Conservation (phyloP, 129 eudicot species). For the Sambucus nigra region DNA sequence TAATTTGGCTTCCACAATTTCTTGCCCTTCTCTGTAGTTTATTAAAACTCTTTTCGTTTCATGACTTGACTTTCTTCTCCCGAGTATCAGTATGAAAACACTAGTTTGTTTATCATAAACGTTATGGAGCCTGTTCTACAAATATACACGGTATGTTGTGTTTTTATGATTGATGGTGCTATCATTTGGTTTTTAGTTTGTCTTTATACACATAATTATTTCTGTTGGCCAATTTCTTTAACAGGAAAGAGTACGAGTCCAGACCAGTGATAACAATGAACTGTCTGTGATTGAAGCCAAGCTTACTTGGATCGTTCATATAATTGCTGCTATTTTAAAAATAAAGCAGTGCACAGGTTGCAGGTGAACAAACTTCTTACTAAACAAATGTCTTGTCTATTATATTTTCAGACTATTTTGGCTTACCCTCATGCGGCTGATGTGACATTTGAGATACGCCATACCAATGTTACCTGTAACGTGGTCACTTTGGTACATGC, state of each 20-base stretch:
- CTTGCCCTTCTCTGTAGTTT: not conserved
- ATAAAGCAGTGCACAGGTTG: slow-evolving; percentile 55
- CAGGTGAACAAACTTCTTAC: slow-evolving; percentile 37
- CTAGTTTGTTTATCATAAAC: slow-evolving; percentile 66
- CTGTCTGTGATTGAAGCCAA: slow-evolving; percentile 74
- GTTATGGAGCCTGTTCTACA: slow-evolving; percentile 75
- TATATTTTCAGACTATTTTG: too few relatives aligned
- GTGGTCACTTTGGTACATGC: too few relatives aligned
- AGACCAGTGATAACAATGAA: slow-evolving; percentile 40
- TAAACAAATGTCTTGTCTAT: not conserved
- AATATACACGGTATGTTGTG: slow-evolving; percentile 56
- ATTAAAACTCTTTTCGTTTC: not conserved
- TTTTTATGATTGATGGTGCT: not conserved
- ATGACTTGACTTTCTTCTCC: not conserved
- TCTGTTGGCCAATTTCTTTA: slow-evolving; percentile 7
- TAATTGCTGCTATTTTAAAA: slow-evolving; percentile 82
- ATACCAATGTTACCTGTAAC: too few relatives aligned
- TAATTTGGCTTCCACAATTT: not conserved
- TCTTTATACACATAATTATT: not conserved
- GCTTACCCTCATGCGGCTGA: too few relatives aligned
- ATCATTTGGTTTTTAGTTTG: slow-evolving; percentile 5
- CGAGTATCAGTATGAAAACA: slow-evolving; percentile 66
- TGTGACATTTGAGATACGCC: too few relatives aligned
- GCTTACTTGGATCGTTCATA: slow-evolving; percentile 93
- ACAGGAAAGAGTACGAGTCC: slow-evolving; percentile 83